phyloP scores from a whole-genome alignment of 345 rosid species.

The Abelmoschus esculentus region DNA sequence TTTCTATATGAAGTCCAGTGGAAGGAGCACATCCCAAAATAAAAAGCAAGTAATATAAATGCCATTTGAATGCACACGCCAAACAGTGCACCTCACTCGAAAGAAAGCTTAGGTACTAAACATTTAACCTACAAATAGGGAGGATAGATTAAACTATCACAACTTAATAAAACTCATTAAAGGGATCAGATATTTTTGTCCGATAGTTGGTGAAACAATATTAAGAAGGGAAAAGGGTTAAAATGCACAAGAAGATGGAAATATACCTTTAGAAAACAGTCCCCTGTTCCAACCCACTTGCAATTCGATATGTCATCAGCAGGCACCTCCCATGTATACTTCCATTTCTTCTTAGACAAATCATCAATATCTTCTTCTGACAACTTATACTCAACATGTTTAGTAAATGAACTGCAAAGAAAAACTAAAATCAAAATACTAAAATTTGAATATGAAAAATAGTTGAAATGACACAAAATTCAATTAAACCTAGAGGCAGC shows the following conservation, averaged over 20 bases:
- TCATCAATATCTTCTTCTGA: conserved; percentile 49
- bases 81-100: not conserved
- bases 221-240: not conserved
- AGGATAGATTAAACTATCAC: not conserved
- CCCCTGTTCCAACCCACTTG: conserved; percentile 70
- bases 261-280: conserved; percentile 52
- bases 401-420: conserved; percentile 52
- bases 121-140: not conserved
- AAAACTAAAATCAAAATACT: not conserved
- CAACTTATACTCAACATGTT: conserved; percentile 51
- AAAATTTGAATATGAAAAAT: conserved; percentile 1
- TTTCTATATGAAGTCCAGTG: not conserved
- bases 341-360: conserved; percentile 48
- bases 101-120: not conserved
- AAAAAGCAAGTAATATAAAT: not conserved
- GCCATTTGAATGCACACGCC: not conserved
- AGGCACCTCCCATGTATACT: conserved; percentile 68
- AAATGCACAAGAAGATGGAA: conserved; percentile 6
- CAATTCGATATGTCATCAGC: conserved; percentile 55
- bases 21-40: not conserved
- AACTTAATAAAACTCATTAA: not conserved
- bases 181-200: not conserved
- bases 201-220: not conserved
- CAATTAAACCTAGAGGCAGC: conserved; percentile 35
- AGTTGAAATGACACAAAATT: not conserved